Evolutionary conservation across 192 early-diverging fungal genomes (phyloP).

Genomic region (Allomyces macrogynus): DNA sequence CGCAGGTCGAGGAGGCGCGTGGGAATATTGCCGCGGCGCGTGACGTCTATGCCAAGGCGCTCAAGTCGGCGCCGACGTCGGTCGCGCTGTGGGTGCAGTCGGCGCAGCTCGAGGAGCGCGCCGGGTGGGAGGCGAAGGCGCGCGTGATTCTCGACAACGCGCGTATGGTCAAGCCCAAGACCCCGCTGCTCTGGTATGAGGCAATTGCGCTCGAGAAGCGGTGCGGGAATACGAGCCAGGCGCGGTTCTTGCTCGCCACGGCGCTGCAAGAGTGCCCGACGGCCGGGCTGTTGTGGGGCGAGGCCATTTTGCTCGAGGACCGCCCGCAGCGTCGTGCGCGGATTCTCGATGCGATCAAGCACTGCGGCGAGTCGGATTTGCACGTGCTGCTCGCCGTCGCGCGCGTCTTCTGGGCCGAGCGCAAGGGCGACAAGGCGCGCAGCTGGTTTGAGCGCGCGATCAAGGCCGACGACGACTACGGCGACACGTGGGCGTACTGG

Average conservation of each 20-base stretch:
- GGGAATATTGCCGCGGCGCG: conserved; percentile 43
- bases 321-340: conserved; percentile 69
- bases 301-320: conserved; percentile 66
- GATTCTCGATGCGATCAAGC: conserved; percentile 76
- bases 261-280: conserved; percentile 83
- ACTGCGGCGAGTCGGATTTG: conserved; percentile 62
- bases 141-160: conserved; percentile 68
- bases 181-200: conserved; percentile 65
- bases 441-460: conserved; percentile 75
- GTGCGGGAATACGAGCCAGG: conserved; percentile 42
- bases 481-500: conserved; percentile 92
- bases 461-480: conserved; percentile 61
- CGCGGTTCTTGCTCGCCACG: conserved; percentile 57
- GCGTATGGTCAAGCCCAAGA: conserved; percentile 62
- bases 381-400: conserved; percentile 62
- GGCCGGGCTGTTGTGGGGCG: conserved; percentile 70
- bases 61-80: conserved; percentile 53
- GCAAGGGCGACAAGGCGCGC: conserved; percentile 81
- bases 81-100: conserved; percentile 62
- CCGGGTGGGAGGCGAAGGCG: conserved; percentile 43
- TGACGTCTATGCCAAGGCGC: conserved; percentile 44
- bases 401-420: conserved; percentile 78
- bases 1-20: conserved; percentile 43
- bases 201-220: conserved; percentile 59
- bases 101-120: conserved; percentile 57